A percentile compares a stretch with the other conserved stretches of the same genome.
Conservation (phyloP, 1,139 yeast species). For the Kodamaea plutei region DNA sequence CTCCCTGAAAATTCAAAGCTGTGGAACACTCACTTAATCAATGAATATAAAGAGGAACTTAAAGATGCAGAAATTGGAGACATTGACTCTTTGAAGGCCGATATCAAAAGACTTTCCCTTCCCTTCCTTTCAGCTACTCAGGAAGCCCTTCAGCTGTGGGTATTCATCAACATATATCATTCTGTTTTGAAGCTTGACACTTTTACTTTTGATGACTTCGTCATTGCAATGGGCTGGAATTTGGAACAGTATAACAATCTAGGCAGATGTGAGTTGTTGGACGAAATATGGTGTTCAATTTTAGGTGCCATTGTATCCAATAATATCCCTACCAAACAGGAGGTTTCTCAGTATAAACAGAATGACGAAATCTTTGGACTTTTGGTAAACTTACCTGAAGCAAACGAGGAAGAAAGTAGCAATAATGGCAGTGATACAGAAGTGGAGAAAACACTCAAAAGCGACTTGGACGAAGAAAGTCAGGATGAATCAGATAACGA, state of each 20-base stretch:
- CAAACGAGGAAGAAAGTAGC: slow-evolving; percentile 11
- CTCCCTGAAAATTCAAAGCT: slow-evolving; percentile 31
- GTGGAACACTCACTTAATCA: slow-evolving; percentile 21
- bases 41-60: slow-evolving; percentile 12
- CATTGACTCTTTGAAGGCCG: slow-evolving; percentile 4
- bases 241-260: slow-evolving; percentile 37
- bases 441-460: slow-evolving; percentile 19
- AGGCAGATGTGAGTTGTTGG: slow-evolving; percentile 53
- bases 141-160: slow-evolving; percentile 67
- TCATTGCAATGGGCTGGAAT: slow-evolving; percentile 60
- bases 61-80: slow-evolving; percentile 8
- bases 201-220: slow-evolving; percentile 75
- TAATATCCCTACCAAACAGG: slow-evolving; percentile 25
- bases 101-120: slow-evolving; percentile 18
- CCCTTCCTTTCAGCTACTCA: slow-evolving; percentile 16
- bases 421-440: slow-evolving; percentile 25
- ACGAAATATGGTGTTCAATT: slow-evolving; percentile 70
- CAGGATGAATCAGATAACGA: slow-evolving; percentile 11
- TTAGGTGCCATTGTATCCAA: slow-evolving; percentile 44
- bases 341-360: slow-evolving; percentile 19
- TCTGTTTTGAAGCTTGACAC: slow-evolving; percentile 61
- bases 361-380: slow-evolving; percentile 34
- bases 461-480: slow-evolving; percentile 19
- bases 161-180: slow-evolving; percentile 68
- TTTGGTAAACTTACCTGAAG: slow-evolving; percentile 36